Evolutionary conservation across 2,329 filamentous ascomycete genomes (phyloP).

Genomic region (Botrytis hyacinthi): DNA sequence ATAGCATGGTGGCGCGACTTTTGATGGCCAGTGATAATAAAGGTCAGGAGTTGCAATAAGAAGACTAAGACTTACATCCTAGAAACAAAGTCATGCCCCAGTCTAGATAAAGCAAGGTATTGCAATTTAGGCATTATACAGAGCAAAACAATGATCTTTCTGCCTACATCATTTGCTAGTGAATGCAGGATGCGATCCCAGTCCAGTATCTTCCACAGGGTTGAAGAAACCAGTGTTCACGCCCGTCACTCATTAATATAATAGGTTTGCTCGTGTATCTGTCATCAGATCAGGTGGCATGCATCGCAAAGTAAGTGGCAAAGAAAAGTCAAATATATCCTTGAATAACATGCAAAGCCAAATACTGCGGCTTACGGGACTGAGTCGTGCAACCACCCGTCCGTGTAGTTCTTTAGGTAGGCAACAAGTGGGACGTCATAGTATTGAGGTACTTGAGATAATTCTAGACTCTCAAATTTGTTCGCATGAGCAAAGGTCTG

Average conservation of each 20-base stretch:
- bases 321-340: background rate
- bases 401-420: background rate
- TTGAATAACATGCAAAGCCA: background rate
- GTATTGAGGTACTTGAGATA: background rate
- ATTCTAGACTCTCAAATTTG: background rate
- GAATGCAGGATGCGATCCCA: background rate
- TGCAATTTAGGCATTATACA: background rate
- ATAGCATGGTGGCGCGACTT: background rate
- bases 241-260: background rate
- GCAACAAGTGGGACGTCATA: background rate
- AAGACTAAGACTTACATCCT: background rate
- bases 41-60: background rate
- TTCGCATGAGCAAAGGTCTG: background rate
- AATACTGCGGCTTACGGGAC: background rate
- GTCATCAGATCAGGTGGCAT: background rate
- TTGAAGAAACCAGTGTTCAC: background rate
- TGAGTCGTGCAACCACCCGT: background rate
- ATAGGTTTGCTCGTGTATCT: constrained; percentile 7
- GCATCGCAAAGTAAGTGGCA: background rate
- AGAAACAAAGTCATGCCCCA: background rate
- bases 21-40: background rate
- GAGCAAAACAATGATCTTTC: background rate
- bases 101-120: background rate
- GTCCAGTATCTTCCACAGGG: background rate
- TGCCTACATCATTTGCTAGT: background rate